phyloP scores from a whole-genome alignment of 1,284 basidiomycete genomes.

The Trichosporon sp. region DNA sequence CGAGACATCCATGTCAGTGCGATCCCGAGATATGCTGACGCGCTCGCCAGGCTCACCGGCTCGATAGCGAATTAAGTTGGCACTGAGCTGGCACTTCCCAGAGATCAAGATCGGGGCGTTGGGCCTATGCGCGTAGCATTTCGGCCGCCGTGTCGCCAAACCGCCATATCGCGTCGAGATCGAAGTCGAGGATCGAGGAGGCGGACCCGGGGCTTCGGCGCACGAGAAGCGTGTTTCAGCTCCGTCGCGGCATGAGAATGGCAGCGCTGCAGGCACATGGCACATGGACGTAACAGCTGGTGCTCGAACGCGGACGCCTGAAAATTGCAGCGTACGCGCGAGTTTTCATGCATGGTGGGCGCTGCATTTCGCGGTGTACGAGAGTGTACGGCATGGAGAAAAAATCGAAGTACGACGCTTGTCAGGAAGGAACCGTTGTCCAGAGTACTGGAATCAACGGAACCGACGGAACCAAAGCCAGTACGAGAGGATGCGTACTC shows the following conservation, averaged over 20 bases:
- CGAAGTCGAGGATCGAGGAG: too few relatives aligned
- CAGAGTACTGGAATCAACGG: constrained; percentile 1
- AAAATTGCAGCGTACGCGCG: neutral
- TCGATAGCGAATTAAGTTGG: neutral
- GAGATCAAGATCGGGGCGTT: neutral
- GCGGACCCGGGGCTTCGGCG: neutral
- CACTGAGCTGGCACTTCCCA: neutral
- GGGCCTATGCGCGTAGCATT: neutral
- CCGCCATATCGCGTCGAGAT: neutral
- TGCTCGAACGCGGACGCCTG: neutral
- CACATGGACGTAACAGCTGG: neutral
- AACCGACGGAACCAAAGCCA: neutral
- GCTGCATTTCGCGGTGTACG: neutral
- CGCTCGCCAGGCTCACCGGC: neutral
- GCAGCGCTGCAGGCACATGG: neutral
- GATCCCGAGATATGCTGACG: neutral
- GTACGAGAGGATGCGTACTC: neutral
- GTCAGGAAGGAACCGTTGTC: neutral
- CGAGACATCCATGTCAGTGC: neutral
- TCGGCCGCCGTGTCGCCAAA: neutral
- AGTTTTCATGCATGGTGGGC: neutral
- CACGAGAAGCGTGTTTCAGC: neutral
- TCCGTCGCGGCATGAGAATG: neutral
- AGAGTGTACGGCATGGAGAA: neutral
- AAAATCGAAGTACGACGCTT: neutral